Evolutionary conservation across 2,329 filamentous ascomycete genomes (phyloP).

Genomic region (Fusarium euwallaceae): DNA sequence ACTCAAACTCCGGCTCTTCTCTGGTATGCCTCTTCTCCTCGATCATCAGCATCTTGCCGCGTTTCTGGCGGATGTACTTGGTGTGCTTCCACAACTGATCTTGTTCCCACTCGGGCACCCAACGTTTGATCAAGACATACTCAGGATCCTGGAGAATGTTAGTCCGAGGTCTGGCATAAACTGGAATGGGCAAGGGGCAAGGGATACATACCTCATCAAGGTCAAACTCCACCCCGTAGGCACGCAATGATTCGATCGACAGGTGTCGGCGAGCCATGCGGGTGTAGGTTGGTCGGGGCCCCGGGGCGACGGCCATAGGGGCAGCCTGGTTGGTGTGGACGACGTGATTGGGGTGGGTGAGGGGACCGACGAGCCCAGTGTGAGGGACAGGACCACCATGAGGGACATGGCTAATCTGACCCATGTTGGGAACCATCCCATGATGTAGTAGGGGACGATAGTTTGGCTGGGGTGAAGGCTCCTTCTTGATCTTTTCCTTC

Average conservation of each 20-base stretch:
- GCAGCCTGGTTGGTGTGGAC: conserved; percentile 13
- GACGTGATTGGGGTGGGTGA: conserved; percentile 4
- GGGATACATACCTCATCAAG: conserved; percentile 65
- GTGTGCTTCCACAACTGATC: conserved; percentile 81
- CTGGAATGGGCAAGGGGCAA: background rate
- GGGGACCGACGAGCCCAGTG: background rate
- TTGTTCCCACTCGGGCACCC: conserved; percentile 79
- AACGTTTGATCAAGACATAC: conserved; percentile 79
- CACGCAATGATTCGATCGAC: conserved; percentile 71
- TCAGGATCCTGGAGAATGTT: conserved; percentile 68
- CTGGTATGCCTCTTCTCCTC: conserved; percentile 60
- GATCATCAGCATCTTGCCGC: conserved; percentile 61
- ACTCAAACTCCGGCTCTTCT: conserved; percentile 65
- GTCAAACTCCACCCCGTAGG: conserved; percentile 69
- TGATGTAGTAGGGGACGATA: conserved; percentile 21
- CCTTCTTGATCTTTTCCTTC: conserved; percentile 64
- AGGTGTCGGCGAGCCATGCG: conserved; percentile 73
- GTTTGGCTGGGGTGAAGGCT: conserved; percentile 23
- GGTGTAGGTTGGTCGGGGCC: conserved; percentile 68
- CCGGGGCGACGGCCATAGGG: conserved; percentile 5
- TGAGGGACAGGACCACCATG: background rate
- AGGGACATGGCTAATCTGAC: conserved; percentile 1
- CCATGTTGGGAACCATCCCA: conserved; percentile 4
- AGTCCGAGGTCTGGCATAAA: conserved; percentile 44
- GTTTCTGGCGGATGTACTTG: conserved; percentile 70